These are phyloP conservation scores for Tetraselmis chui DNA, from an alignment of 139 green algal genomes.

Conservation along the genomic window DNA sequence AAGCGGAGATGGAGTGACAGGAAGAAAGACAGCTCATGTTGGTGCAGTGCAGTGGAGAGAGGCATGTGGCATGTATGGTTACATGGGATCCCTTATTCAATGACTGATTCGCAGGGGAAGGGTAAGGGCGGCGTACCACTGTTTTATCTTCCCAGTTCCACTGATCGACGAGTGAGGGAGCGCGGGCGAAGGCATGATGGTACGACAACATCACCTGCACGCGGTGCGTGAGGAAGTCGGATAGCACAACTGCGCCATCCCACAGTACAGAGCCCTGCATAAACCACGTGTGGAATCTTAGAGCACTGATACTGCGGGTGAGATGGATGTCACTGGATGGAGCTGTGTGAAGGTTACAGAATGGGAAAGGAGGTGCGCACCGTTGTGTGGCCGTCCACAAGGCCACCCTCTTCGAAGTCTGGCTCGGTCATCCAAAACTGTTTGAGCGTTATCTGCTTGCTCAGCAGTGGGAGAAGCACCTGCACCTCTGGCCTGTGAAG, in stretches of 20 bases:
- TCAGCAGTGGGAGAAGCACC: not conserved
- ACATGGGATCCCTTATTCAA: too few relatives aligned
- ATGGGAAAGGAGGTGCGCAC: too few relatives aligned
- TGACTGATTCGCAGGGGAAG: not conserved
- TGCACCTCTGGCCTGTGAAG: not conserved
- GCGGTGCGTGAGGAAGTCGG: not conserved
- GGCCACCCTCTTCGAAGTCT: not conserved
- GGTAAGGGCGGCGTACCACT: not conserved
- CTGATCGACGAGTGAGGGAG: not conserved
- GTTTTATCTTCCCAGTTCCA: conserved; percentile 2
- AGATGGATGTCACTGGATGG: too few relatives aligned
- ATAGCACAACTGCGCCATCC: not conserved
- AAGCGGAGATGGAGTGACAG: too few relatives aligned
- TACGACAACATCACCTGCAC: not conserved
- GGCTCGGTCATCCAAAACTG: not conserved
- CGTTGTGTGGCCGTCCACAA: not conserved
- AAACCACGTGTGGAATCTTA: too few relatives aligned
- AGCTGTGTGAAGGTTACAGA: too few relatives aligned
- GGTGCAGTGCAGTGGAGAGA: not conserved
- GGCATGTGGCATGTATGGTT: too few relatives aligned
- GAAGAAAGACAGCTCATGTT: not conserved
- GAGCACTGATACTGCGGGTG: too few relatives aligned
- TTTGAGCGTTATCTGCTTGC: not conserved
- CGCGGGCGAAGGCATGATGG: not conserved
- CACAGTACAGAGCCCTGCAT: not conserved